phyloP scores from a whole-genome alignment of 2,329 filamentous ascomycete species.

The Hymenoscyphus fructigenus region DNA sequence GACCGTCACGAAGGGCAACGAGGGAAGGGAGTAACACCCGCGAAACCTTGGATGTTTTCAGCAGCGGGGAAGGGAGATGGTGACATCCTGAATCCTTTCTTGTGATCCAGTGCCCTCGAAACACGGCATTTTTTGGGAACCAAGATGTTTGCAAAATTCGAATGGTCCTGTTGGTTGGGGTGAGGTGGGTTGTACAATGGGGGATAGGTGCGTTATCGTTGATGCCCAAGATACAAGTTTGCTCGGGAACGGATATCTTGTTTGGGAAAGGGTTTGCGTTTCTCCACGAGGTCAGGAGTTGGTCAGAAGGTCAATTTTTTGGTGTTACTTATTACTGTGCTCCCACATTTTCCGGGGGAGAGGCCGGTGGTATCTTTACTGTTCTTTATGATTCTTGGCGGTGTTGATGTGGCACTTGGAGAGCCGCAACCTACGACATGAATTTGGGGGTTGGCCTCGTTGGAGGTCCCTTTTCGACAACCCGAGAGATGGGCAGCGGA shows the following conservation, averaged over 20 bases:
- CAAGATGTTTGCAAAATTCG: not conserved
- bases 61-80: not conserved
- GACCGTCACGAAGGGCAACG: too few species aligned
- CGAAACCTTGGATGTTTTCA: too few species aligned
- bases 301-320: not conserved
- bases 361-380: not conserved
- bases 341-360: not conserved
- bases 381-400: not conserved
- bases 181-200: not conserved
- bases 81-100: not conserved
- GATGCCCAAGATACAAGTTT: not conserved
- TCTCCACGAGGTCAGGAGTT: not conserved
- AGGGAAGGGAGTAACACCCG: too few species aligned
- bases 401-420: not conserved
- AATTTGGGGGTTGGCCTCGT: not conserved
- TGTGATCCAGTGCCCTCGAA: not conserved
- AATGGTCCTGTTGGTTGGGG: not conserved
- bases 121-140: not conserved
- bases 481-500: too few species aligned
- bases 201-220: not conserved
- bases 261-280: not conserved
- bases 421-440: not conserved
- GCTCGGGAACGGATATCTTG: not conserved
- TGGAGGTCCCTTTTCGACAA: too few species aligned
- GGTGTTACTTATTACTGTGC: not conserved